These are phyloP conservation scores for Metschnikowia cerradonensis DNA, from an alignment of 805 yeast genomes.

Conservation along the genomic window DNA sequence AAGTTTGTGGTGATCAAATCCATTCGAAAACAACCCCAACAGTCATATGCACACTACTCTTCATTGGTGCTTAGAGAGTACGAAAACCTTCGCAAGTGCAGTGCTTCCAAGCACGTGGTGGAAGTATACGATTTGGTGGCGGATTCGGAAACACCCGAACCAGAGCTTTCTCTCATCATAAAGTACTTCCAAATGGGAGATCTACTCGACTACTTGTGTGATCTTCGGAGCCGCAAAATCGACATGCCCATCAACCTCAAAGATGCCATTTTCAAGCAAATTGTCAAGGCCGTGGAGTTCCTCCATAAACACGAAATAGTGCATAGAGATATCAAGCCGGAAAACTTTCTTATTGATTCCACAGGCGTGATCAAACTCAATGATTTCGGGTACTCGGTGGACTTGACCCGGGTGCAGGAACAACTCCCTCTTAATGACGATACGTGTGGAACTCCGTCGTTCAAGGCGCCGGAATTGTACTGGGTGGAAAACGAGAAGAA, in stretches of 20 bases:
- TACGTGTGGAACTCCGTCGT: constrained; percentile 48
- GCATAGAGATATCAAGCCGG: constrained; percentile 55
- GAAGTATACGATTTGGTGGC: constrained; percentile 24
- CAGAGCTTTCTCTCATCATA: constrained; percentile 32
- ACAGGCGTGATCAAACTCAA: constrained; percentile 43
- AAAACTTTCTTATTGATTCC: constrained; percentile 45
- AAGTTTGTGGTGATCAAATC: constrained; percentile 28
- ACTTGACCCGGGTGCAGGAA: constrained; percentile 22
- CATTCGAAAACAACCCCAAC: constrained; percentile 21
- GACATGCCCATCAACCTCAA: constrained; percentile 31
- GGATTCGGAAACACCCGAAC: constrained; percentile 6
- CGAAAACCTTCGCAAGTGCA: constrained; percentile 24
- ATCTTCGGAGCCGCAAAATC: constrained; percentile 33
- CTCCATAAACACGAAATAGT: constrained; percentile 42
- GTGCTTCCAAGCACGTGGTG: constrained; percentile 26
- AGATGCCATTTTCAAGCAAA: constrained; percentile 45
- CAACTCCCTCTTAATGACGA: constrained; percentile 21
- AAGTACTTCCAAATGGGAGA: constrained; percentile 48
- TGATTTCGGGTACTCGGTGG: constrained; percentile 51
- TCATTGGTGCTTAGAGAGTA: constrained; percentile 29
- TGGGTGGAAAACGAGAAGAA: constrained; percentile 16
- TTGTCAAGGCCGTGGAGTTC: constrained; percentile 42
- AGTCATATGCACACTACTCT: constrained; percentile 16
- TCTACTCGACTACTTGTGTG: constrained; percentile 40
- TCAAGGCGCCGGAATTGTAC: constrained; percentile 53